A percentile compares a stretch with the other conserved stretches of the same genome.
Conservation (phyloP, 2,329 filamentous ascomycete genomes). For the Ceratocystis destructans region DNA sequence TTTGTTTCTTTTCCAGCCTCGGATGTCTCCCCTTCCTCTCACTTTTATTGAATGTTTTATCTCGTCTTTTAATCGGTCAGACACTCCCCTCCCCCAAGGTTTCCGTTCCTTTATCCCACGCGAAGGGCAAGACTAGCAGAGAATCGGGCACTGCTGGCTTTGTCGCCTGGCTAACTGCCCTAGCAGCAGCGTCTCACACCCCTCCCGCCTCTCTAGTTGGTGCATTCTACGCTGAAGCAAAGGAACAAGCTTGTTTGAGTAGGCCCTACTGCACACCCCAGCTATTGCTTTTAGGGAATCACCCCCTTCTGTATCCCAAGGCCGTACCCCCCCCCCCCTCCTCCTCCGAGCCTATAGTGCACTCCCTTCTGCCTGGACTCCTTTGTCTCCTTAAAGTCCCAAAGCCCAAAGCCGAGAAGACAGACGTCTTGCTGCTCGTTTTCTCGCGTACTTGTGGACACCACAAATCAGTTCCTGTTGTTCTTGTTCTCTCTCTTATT, state of each 20-base stretch:
- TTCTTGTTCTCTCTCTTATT: too few relatives aligned
- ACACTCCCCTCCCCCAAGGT: too few relatives aligned
- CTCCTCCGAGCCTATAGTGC: not conserved
- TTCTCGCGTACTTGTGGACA: too few relatives aligned
- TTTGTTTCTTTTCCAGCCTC: slow-evolving; percentile 7
- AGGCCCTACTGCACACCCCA: not conserved
- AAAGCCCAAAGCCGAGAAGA: too few relatives aligned
- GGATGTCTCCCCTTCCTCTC: not conserved
- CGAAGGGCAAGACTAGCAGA: not conserved
- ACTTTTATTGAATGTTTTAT: not conserved
- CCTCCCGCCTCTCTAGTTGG: not conserved
- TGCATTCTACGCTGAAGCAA: too few relatives aligned
- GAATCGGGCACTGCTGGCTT: not conserved
- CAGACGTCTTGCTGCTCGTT: too few relatives aligned
- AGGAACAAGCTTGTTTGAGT: not conserved
- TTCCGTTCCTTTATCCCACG: too few relatives aligned
- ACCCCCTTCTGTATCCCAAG: not conserved
- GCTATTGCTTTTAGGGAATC: too few relatives aligned
- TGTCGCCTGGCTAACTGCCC: not conserved
- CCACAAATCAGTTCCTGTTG: too few relatives aligned
- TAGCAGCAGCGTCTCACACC: not conserved
- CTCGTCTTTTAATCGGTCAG: too few relatives aligned
- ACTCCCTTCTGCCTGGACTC: not conserved
- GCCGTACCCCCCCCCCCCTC: not conserved
- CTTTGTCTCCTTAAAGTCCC: not conserved